Evolutionary conservation across 768 basidiomycete species (phyloP), one percentile per base, ranked within the genome.

Genomic region (Calocera viscosa): DNA sequence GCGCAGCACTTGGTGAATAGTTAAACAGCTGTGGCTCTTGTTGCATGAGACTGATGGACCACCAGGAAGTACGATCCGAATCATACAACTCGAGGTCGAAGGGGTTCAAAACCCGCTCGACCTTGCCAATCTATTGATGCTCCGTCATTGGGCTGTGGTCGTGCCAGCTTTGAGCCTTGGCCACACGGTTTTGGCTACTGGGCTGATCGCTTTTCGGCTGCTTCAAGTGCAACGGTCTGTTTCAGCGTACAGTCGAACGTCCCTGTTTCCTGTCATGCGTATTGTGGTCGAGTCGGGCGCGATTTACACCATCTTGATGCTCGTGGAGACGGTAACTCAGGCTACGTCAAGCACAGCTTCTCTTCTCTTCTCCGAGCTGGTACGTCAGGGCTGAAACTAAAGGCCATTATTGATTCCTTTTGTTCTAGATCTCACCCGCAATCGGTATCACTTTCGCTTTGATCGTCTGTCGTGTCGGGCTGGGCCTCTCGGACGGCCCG

Each of bases 301-400:
- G 10, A 14, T 60, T 19, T 60, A 60, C 53, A 30, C 26, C 26
- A 19, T 60, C 2, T 26, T 60, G 10, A 60, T 60, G 53, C 11
- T 60, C 14, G 30, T 60, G 7, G 53, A 60, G 19, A 60, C 53
- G 8, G 19, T 32, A 32, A 60, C 53, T 5, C 53, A 60, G 22
- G 53, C 53, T 30, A 32, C 22, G 26, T 16, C 53, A 10, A 60
- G 30, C 53, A 26, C 53, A 7, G 53, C 53, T 12, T 26, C 53
- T 10, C 53, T 60, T 26, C 30, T 60, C 5, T 60, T 60, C 53
- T 60, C 30, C 53, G 14, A 60, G 53, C 53, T 60, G 53, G 53
- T 60, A 32, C 26, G 53, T 32, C 35, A 38, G n/a, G 7, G 5
- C 35, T 38, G 35, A 14, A 5, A 5, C 14, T 38, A 14, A 38